Conservation (phyloP, 768 basidiomycete species). For the Lactifluus hygrophoroides region DNA sequence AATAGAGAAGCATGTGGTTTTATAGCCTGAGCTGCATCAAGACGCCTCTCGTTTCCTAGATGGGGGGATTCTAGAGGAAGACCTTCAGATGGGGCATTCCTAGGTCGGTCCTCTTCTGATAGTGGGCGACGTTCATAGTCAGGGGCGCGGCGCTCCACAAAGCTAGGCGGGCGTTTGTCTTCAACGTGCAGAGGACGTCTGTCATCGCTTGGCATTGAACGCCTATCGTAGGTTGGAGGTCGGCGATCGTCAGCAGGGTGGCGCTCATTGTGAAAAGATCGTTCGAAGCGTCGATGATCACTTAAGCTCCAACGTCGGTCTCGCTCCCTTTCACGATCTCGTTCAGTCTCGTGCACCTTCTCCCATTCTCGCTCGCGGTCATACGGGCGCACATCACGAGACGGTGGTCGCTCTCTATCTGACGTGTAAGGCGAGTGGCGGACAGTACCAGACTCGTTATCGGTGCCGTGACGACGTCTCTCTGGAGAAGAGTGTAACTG, state of each 20-base stretch:
- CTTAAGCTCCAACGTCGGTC: slow-evolving; percentile 31
- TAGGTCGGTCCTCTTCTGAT: slow-evolving; percentile 12
- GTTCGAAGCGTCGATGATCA: slow-evolving; percentile 29
- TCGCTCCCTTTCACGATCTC: slow-evolving; percentile 20
- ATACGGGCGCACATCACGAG: slow-evolving; percentile 28
- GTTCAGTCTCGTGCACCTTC: slow-evolving; percentile 26
- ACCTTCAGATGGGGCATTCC: slow-evolving; percentile 14
- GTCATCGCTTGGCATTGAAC: slow-evolving; percentile 16
- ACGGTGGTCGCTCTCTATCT: slow-evolving; percentile 22
- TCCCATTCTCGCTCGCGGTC: slow-evolving; percentile 30
- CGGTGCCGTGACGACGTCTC: slow-evolving; percentile 17
- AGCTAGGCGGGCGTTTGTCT: slow-evolving; percentile 17
- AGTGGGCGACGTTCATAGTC: slow-evolving; percentile 16
- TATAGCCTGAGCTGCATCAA: background rate
- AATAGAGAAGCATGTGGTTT: background rate
- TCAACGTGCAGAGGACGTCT: slow-evolving; percentile 19
- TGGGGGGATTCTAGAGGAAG: background rate
- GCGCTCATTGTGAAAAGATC: slow-evolving; percentile 31
- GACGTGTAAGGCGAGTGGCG: slow-evolving; percentile 24
- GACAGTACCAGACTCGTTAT: slow-evolving; percentile 11
- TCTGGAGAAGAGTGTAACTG: slow-evolving; percentile 6
- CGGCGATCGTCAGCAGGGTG: slow-evolving; percentile 41
- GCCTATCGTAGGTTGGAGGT: slow-evolving; percentile 21
- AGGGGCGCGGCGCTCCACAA: slow-evolving; percentile 9
- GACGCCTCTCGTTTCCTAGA: slow-evolving; percentile 5